Base-by-base conservation (phyloP, 768 basidiomycete genomes). In the Plicaturopsis crispa region DNA sequence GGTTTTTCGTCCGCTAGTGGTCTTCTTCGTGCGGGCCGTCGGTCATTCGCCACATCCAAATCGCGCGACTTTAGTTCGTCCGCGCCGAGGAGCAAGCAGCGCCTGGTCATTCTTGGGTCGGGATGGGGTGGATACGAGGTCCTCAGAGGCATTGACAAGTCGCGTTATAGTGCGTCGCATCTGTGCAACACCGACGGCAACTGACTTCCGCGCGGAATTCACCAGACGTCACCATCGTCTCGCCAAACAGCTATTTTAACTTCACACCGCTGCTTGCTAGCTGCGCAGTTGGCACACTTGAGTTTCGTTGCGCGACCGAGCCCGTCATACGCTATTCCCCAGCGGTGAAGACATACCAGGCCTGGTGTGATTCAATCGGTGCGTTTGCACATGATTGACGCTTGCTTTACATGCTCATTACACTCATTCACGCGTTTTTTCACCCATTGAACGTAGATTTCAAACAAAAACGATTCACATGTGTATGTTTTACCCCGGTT, bases 51-150 rank as follows among this genome's bases (percentile, higher is more conserved):
- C 12, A 20, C 36, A 26, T 8, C 40, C 28, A 32, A 38, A 11
- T 36, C 36, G 21, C 65, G 69, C 18, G 44, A 45, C 38, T 71
- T 73, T 40, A 62, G 57, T 38, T 65, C 63, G 13, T 67, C 70
- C 4, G 34, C 50, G 6, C 41, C 56, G 1, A 41, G 49, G 24
- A 43, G 41, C 16, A 62, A 66, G 40, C 65, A 65, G 35, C 58
- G 62, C 23, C 69, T 85, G 24, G 73, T 84, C 14, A 78, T 86
- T 43, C 62, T 85, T 5, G 84, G 83, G 6, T 84, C 81, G 7
- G 84, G 84, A 17, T 86, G 83, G 84, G 83, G 80, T 40, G 84
- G 84, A 0, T 85, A 85, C 47, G 78, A 78, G 42, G 61, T 86
- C 11, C 63, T 85, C 17, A 63, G 76, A 24, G 69, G 71, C 3